A percentile compares a stretch with the other conserved stretches of the same genome.
Evolutionary conservation across 192 early-diverging fungal species (phyloP).

Genomic region (Glomus cerebriforme): DNA sequence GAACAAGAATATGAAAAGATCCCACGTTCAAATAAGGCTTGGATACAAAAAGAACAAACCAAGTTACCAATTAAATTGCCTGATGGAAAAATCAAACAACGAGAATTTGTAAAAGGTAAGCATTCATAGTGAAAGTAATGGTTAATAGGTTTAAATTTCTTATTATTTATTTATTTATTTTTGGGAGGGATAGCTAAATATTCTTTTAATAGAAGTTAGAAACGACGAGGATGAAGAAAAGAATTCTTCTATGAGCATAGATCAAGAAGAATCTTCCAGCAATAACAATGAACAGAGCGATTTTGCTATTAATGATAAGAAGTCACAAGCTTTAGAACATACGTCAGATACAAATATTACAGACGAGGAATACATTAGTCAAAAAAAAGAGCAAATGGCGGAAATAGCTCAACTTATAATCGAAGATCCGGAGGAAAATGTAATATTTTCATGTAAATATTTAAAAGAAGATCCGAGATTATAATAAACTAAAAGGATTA

Average conservation of each 20-base stretch:
- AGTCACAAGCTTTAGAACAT: conserved; percentile 26
- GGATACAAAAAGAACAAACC: conserved; percentile 58
- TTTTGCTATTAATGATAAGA: conserved; percentile 39
- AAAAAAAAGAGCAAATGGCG: conserved; percentile 81
- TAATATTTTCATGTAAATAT: conserved; percentile 31
- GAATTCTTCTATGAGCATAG: conserved; percentile 25
- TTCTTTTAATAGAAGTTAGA: background rate
- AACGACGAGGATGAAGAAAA: background rate
- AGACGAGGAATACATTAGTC: conserved; percentile 58
- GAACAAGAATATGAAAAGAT: conserved; percentile 69
- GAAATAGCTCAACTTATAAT: conserved; percentile 74
- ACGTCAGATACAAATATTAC: conserved; percentile 47
- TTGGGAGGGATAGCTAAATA: background rate
- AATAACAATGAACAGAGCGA: conserved; percentile 37
- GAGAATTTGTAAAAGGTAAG: background rate
- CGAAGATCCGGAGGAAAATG: conserved; percentile 79
- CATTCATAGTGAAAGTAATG: background rate
- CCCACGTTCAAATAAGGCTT: conserved; percentile 56
- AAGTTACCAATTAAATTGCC: conserved; percentile 70
- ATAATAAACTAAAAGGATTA: background rate
- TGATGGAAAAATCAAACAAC: conserved; percentile 54
- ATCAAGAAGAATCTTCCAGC: conserved; percentile 33
- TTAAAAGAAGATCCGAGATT: too few species aligned
- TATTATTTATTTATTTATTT: background rate
- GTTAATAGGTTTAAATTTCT: background rate